Base-by-base conservation (phyloP, 306 rosid species). In the Citrullus mucosospermus region DNA sequence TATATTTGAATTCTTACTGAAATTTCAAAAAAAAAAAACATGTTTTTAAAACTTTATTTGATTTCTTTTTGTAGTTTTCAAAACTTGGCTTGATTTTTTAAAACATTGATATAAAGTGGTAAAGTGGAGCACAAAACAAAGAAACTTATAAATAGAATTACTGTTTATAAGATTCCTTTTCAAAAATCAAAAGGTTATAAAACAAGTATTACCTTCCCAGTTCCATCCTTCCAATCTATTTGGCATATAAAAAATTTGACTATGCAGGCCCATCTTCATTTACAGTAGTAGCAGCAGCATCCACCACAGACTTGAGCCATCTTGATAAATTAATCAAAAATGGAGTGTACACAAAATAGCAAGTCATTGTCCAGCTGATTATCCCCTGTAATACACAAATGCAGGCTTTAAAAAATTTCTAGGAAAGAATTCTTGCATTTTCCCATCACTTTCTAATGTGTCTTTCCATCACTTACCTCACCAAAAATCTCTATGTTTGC, bases 311-410 rank as follows among this genome's bases (percentile, higher is more conserved):
- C 12, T 68, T 80, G 46, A 87, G 80, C 88, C 88, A 81, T n/a
- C 86, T 82, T 43, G 88, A 85, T 10, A 79, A 69, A 58, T 81
- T 81, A 43, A 83, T 78, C 78, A 85, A 44, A 61, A 87, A 85
- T 25, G 55, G 81, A 1, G 87, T 85, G 80, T 87, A 85, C 32
- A 80, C 84, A 20, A 88, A 88, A 34, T 85, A 88, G 85, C 91
- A 82, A 58, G 89, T 84, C 62, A 85, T 73, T 41, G 89, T 85
- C 89, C 91, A 88, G 81, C 84, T 88, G 54, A 88, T 82, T 53
- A 88, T 58, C 54, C 91, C 89, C 91, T 85, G 82, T 77, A 78
- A 13, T 22, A 6, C n/a, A 48, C 54, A 48, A 48, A 25, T 46
- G 20, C 36, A 46, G 48, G 18, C 20, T 71, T 43, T 8, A 16